Percentiles rank a stretch among this genome's conserved stretches.
Evolutionary conservation across 202 grass and related monocot genomes (phyloP).

Genomic region (Musa balbisiana): DNA sequence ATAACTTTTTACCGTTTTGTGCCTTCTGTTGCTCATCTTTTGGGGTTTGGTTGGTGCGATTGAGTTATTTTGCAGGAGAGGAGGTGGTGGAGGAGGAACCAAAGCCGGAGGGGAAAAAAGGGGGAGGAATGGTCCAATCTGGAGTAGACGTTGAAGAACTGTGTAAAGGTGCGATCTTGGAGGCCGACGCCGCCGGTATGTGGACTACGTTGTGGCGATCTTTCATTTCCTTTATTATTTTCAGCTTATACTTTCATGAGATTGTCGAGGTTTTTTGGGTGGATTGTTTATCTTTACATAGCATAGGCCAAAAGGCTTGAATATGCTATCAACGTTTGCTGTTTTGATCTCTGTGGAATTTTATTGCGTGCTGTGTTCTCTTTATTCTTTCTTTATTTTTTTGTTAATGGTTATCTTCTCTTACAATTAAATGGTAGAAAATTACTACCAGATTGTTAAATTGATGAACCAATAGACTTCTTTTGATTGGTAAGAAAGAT

Average conservation of each 20-base stretch:
- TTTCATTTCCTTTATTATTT: neutral
- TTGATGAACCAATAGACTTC: too few species aligned
- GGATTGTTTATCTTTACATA: neutral
- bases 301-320: neutral
- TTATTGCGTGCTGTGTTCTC: neutral
- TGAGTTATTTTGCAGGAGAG: neutral
- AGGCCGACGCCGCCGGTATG: constrained; percentile 27
- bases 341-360: too few species aligned
- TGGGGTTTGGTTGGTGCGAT: neutral
- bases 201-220: neutral
- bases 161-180: constrained; percentile 8
- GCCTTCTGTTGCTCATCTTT: neutral
- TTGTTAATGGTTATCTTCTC: neutral
- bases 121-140: neutral
- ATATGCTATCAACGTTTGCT: neutral
- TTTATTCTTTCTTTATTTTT: neutral
- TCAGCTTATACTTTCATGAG: neutral
- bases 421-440: too few species aligned
- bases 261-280: neutral
- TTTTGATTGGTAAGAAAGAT: too few species aligned
- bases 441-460: too few species aligned
- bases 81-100: constrained; percentile 12
- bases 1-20: neutral
- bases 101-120: neutral
- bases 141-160: constrained; percentile 29